Evolutionary conservation across 2,329 filamentous ascomycete genomes (phyloP).

Genomic region (Penicillium sp.): DNA sequence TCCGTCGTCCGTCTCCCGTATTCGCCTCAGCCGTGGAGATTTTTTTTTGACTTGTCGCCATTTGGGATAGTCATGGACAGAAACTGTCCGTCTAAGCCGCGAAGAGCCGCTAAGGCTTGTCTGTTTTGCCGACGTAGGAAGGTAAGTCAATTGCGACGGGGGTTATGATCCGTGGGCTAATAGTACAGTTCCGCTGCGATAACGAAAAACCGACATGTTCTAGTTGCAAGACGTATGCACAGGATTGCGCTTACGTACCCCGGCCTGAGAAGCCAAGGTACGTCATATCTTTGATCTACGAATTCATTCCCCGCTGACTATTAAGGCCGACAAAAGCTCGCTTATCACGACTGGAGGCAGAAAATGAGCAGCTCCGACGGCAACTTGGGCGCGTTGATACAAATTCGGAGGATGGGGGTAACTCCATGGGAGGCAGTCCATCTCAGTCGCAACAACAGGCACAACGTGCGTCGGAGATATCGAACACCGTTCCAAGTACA

Average conservation of each 20-base stretch:
- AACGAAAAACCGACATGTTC: slow-evolving; percentile 15
- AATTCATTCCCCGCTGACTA: background rate
- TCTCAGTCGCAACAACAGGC: background rate
- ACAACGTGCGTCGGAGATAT: no score
- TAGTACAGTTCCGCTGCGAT: slow-evolving; percentile 14
- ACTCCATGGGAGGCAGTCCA: background rate
- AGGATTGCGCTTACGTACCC: slow-evolving; percentile 10
- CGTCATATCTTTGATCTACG: background rate
- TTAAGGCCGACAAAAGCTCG: slow-evolving; percentile 16
- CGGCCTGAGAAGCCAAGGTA: slow-evolving; percentile 8
- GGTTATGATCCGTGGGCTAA: background rate
- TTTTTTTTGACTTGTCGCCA: background rate
- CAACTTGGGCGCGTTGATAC: slow-evolving; percentile 2
- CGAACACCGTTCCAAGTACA: background rate
- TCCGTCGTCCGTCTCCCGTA: background rate
- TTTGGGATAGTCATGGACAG: slow-evolving; percentile 9
- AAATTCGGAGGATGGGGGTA: background rate
- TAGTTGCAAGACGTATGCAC: slow-evolving; percentile 13
- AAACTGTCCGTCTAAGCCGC: slow-evolving; percentile 2
- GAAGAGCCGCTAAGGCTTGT: slow-evolving; percentile 18
- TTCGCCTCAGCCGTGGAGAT: background rate
- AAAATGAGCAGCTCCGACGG: slow-evolving; percentile 20
- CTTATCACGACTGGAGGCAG: slow-evolving; percentile 13
- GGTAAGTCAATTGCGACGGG: slow-evolving; percentile 2
- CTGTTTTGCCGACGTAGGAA: slow-evolving; percentile 19